These are phyloP conservation scores for Cladosporium sp. DNA, from an alignment of 2,329 filamentous ascomycete genomes.

Conservation along the genomic window DNA sequence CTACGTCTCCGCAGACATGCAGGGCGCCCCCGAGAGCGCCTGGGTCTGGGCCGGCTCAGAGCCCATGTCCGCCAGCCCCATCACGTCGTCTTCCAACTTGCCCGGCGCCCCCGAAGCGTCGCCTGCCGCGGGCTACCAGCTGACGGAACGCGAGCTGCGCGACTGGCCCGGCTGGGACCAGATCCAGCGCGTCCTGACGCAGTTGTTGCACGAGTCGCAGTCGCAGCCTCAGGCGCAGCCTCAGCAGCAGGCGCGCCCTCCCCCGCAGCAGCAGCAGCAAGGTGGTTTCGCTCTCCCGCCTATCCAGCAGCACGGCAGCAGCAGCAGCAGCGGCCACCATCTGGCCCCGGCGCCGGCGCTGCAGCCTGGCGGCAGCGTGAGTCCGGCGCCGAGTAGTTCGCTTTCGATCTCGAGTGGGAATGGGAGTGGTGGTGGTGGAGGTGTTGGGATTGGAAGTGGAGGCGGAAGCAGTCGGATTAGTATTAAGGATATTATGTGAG, in stretches of 20 bases:
- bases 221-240: conserved; percentile 13
- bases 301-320: conserved; percentile 10
- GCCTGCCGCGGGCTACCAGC: conserved; percentile 15
- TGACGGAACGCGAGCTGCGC: conserved; percentile 30
- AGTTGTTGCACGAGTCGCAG: conserved; percentile 47
- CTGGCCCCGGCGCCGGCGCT: neutral
- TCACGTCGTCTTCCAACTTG: neutral
- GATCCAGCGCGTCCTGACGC: conserved; percentile 58
- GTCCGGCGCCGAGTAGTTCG: conserved; percentile 3
- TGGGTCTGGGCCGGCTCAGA: conserved; percentile 66
- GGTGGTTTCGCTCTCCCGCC: conserved; percentile 6
- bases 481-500: conserved; percentile 33
- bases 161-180: conserved; percentile 79
- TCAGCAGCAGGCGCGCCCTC: conserved; percentile 28
- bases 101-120: neutral
- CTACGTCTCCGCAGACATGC: conserved; percentile 80
- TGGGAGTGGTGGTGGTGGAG: conserved; percentile 12
- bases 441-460: conserved; percentile 5
- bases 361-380: neutral
- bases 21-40: conserved; percentile 66
- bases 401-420: conserved; percentile 13
- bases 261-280: conserved; percentile 13
- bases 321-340: conserved; percentile 2
- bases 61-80: neutral
- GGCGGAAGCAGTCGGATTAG: conserved; percentile 24